Percentiles rank a stretch among this genome's conserved stretches.
Evolutionary conservation across 1,284 basidiomycete genomes (phyloP).

Genomic region (Sporisorium iseilematis-ciliati): DNA sequence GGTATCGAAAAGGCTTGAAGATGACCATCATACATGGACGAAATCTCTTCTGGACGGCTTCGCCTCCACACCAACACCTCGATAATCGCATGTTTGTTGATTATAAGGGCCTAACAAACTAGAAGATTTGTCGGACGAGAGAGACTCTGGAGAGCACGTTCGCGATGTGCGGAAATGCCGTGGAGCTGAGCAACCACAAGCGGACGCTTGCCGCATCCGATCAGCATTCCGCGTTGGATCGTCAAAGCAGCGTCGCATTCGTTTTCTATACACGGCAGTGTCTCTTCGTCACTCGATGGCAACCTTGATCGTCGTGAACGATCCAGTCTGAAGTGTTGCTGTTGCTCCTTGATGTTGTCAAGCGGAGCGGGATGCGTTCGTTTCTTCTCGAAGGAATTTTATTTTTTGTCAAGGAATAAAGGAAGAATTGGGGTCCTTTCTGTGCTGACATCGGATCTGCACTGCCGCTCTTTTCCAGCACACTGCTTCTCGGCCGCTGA

Average conservation of each 20-base stretch:
- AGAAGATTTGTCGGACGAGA: slow-evolving; percentile 4
- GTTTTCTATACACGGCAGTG: background rate
- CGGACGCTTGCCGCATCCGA: slow-evolving; percentile 8
- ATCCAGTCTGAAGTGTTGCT: no score
- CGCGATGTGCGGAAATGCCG: slow-evolving; percentile 1
- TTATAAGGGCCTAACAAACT: background rate
- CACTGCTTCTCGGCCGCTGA: background rate
- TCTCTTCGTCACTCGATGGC: background rate
- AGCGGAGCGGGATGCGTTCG: background rate
- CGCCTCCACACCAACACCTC: slow-evolving; percentile 28
- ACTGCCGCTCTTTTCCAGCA: background rate
- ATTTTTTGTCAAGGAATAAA: background rate
- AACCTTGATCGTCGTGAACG: background rate
- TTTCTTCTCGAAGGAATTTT: background rate
- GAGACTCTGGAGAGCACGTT: slow-evolving; percentile 6
- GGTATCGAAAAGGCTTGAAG: no score
- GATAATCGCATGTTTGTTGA: background rate
- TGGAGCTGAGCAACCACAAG: background rate
- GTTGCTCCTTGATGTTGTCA: background rate
- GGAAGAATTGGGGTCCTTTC: slow-evolving; percentile 1
- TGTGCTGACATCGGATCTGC: slow-evolving; percentile 3
- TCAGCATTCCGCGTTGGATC: background rate
- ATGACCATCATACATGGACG: no score
- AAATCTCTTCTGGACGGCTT: no score
- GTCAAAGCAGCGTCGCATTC: background rate